Conservation (phyloP, 345 rosid genomes). For the Cochlearia excelsa region DNA sequence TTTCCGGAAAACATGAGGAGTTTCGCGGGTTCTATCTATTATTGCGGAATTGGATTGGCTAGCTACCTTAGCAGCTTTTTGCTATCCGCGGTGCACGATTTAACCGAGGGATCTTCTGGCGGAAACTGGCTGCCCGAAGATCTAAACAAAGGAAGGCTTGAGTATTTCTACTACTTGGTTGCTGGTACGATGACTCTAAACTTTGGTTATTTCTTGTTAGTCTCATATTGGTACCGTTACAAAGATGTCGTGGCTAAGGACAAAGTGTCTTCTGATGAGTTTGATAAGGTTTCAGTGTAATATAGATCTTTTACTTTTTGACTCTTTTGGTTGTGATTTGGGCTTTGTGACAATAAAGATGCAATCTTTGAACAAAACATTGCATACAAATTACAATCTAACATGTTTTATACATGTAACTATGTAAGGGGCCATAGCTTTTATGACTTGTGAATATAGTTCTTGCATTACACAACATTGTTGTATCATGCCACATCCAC, state of each 20-base stretch:
- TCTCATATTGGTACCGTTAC: constrained; percentile 42
- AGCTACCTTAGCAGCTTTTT: constrained; percentile 38
- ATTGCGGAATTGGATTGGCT: constrained; percentile 34
- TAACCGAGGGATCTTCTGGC: constrained; percentile 21
- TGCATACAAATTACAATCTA: constrained; percentile 22
- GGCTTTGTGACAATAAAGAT: constrained; percentile 21
- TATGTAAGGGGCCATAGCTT: constrained; percentile 20
- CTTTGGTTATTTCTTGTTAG: constrained; percentile 37
- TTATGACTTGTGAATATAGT: too few species aligned
- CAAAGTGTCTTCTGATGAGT: constrained; percentile 26
- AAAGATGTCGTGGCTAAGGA: constrained; percentile 32
- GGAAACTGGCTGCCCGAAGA: constrained; percentile 38
- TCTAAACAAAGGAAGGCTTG: constrained; percentile 36
- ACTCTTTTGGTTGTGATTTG: constrained; percentile 18
- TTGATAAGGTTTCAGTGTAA: constrained; percentile 24
- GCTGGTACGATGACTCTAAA: constrained; percentile 37
- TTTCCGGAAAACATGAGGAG: constrained; percentile 47
- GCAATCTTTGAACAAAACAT: constrained; percentile 24
- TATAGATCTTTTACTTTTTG: constrained; percentile 4
- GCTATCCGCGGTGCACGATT: constrained; percentile 33
- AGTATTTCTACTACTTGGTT: constrained; percentile 39
- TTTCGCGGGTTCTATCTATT: constrained; percentile 36
- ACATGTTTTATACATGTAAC: background rate
- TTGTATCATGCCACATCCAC: too few species aligned
- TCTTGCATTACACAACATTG: too few species aligned